Percentiles rank a stretch among this genome's conserved stretches.
These are phyloP conservation scores for Onygenales sp. DNA, from an alignment of 2,329 filamentous ascomycete genomes.

Conservation along the genomic window DNA sequence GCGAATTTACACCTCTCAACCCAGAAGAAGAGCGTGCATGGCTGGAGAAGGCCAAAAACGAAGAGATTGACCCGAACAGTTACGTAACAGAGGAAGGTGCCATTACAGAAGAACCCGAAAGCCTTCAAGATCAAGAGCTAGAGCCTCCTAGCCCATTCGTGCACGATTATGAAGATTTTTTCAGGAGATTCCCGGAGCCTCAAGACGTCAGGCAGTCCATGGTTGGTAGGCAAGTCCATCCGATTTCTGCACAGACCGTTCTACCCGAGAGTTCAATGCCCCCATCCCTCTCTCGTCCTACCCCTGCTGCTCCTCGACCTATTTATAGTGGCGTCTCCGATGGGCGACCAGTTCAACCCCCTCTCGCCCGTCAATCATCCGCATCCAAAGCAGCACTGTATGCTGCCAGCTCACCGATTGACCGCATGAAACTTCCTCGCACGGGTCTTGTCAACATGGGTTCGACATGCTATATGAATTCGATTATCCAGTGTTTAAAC, in stretches of 20 bases:
- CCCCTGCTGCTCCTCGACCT: constrained; percentile 55
- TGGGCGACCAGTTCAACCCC: constrained; percentile 38
- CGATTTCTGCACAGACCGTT: constrained; percentile 21
- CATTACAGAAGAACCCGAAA: constrained; percentile 32
- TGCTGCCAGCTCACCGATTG: constrained; percentile 30
- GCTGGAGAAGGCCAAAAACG: constrained; percentile 64
- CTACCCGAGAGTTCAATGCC: constrained; percentile 36
- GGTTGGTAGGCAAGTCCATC: constrained; percentile 32
- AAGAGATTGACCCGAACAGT: constrained; percentile 43
- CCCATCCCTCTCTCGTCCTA: constrained; percentile 52
- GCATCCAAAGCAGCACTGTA: constrained; percentile 36
- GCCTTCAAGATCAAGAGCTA: constrained; percentile 34
- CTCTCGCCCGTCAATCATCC: constrained; percentile 36
- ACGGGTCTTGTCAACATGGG: constrained; percentile 74
- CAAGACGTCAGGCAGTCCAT: constrained; percentile 50
- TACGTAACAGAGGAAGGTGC: constrained; percentile 32
- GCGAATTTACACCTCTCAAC: constrained; percentile 62
- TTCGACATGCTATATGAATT: constrained; percentile 86
- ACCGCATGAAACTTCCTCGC: constrained; percentile 44
- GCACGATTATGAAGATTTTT: constrained; percentile 71
- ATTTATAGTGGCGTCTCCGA: constrained; percentile 78
- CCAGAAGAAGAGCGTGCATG: constrained; percentile 72
- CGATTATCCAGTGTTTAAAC: constrained; percentile 74
- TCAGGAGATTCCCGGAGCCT: constrained; percentile 69
- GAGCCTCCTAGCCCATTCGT: constrained; percentile 47